These are phyloP conservation scores for Myxozyma sirexii DNA, from an alignment of 805 yeast species.

Conservation along the genomic window DNA sequence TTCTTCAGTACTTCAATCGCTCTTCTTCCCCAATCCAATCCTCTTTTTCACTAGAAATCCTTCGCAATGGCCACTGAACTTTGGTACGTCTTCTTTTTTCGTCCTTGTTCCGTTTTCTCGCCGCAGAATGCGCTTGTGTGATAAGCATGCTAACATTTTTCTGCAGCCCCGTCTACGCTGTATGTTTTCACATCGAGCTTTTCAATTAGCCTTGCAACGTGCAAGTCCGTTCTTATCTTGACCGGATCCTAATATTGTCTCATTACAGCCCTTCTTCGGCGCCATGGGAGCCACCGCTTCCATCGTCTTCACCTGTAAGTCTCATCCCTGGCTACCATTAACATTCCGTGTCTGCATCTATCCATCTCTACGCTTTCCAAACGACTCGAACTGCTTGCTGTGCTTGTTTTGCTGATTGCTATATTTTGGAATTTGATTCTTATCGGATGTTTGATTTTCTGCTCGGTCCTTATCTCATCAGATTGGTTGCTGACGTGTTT, in stretches of 20 bases:
- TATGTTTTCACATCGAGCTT: constrained; percentile 40
- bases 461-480: not conserved
- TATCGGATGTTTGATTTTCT: not conserved
- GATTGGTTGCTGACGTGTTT: not conserved
- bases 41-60: constrained; percentile 2
- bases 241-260: not conserved
- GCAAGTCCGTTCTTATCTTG: not conserved
- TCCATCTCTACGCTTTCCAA: not conserved
- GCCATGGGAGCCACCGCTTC: constrained; percentile 99
- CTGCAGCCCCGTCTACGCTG: constrained; percentile 71
- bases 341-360: not conserved
- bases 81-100: constrained; percentile 56
- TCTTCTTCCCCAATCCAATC: constrained; percentile 5
- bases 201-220: not conserved
- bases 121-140: not conserved
- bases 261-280: constrained; percentile 86
- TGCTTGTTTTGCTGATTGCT: not conserved
- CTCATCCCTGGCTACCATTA: not conserved
- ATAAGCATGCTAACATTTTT: constrained; percentile 19
- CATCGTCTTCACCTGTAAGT: constrained; percentile 86
- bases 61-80: constrained; percentile 63
- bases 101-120: not conserved
- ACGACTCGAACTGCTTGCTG: not conserved
- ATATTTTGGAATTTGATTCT: not conserved
- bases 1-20: constrained; percentile 8